Conservation (phyloP, 1,284 basidiomycete genomes). For the Omphalotus olearius region DNA sequence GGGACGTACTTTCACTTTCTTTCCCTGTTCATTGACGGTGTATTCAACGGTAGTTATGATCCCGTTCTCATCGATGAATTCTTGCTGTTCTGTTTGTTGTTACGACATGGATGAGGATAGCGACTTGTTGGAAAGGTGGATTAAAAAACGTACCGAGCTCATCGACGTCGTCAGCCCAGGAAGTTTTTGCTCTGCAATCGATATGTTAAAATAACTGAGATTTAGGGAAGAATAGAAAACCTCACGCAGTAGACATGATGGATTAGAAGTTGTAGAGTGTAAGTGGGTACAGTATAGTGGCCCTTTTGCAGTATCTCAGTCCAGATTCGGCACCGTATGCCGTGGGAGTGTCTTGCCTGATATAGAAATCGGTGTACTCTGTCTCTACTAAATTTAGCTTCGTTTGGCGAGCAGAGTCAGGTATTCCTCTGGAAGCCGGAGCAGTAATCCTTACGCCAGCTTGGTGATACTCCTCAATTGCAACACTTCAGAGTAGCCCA, state of each 20-base stretch:
- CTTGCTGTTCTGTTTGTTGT: conserved; percentile 30
- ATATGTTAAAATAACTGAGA: neutral
- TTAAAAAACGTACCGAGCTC: conserved; percentile 49
- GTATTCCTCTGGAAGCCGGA: no score
- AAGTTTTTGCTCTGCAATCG: conserved; percentile 51
- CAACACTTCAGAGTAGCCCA: no score
- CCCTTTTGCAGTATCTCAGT: no score
- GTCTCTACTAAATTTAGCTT: no score
- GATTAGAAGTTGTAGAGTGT: no score
- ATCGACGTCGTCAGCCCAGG: conserved; percentile 83
- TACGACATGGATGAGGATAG: neutral
- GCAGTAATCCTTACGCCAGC: no score
- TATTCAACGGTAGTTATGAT: conserved; percentile 86
- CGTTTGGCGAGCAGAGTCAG: no score
- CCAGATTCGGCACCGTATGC: no score
- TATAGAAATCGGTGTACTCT: no score
- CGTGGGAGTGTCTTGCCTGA: no score
- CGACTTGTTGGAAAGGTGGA: neutral
- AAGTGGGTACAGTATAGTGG: no score
- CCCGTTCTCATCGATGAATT: conserved; percentile 85
- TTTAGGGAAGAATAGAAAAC: neutral
- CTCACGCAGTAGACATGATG: neutral
- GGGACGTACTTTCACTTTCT: conserved; percentile 81
- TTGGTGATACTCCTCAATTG: no score
- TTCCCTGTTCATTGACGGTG: conserved; percentile 86